A percentile compares a stretch with the other conserved stretches of the same genome.
Conservation (phyloP, 305 asterid species). For the Fraxinus ornus region DNA sequence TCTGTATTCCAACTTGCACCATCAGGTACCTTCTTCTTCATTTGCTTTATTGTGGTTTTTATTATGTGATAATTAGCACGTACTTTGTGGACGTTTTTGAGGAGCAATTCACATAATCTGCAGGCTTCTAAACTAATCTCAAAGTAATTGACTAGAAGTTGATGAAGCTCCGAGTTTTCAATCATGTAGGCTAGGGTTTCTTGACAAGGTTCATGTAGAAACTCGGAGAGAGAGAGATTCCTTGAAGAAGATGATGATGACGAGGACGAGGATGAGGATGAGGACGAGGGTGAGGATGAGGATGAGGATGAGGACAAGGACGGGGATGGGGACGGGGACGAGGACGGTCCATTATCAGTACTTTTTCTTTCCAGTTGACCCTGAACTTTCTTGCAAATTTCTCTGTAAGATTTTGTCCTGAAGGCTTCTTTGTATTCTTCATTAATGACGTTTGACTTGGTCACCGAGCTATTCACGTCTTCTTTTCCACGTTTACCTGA, state of each 20-base stretch:
- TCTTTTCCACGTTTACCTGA: slow-evolving; percentile 38
- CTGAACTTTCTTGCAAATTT: slow-evolving; percentile 49
- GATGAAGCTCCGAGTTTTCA: slow-evolving; percentile 32
- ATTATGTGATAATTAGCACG: slow-evolving; percentile 32
- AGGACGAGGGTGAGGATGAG: no score
- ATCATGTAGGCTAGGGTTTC: slow-evolving; percentile 36
- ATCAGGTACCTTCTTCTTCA: slow-evolving; percentile 22
- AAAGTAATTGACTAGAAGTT: slow-evolving; percentile 44
- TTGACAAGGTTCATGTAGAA: slow-evolving; percentile 36
- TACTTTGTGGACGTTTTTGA: slow-evolving; percentile 41
- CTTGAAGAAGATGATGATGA: slow-evolving; percentile 19
- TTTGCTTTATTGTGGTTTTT: slow-evolving; percentile 23
- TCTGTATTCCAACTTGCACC: slow-evolving; percentile 10
- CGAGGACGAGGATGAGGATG: background rate
- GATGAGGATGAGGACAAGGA: background rate
- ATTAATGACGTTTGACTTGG: slow-evolving; percentile 37
- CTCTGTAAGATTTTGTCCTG: slow-evolving; percentile 69
- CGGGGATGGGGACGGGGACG: slow-evolving; percentile 26
- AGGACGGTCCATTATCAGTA: slow-evolving; percentile 25
- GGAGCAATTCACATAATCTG: slow-evolving; percentile 51
- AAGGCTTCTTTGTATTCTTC: slow-evolving; percentile 67
- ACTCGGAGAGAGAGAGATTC: slow-evolving; percentile 28
- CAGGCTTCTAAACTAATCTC: slow-evolving; percentile 54
- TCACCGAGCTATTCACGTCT: slow-evolving; percentile 26
- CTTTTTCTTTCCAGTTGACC: slow-evolving; percentile 34